Percentiles rank a stretch among this genome's conserved stretches.
These are phyloP conservation scores for Begonia fuchsioides DNA, from an alignment of 306 rosid genomes.

Conservation along the genomic window DNA sequence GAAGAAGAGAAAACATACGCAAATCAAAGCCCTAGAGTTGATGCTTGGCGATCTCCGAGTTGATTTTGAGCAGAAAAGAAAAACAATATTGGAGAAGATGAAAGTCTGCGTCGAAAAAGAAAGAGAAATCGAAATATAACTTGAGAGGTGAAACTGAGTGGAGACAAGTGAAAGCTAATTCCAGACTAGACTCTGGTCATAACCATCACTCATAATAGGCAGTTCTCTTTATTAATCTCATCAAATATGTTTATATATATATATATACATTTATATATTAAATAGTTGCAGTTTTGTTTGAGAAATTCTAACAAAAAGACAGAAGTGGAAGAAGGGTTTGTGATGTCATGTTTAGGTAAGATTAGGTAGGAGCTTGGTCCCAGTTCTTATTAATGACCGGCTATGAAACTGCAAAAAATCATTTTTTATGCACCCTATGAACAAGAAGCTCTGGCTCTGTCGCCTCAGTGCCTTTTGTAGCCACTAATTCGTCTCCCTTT, in stretches of 20 bases:
- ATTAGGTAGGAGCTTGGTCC: neutral
- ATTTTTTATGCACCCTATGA: no score
- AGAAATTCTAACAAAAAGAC: neutral
- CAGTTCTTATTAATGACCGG: neutral
- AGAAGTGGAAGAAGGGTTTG: neutral
- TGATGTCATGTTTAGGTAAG: neutral
- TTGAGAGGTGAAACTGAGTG: no score
- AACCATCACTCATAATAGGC: no score
- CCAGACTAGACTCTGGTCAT: no score
- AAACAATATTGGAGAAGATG: neutral
- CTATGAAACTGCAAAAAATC: neutral
- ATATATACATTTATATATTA: neutral
- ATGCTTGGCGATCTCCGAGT: neutral
- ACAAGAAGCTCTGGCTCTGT: no score
- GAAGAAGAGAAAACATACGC: neutral
- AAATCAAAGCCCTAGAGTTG: neutral
- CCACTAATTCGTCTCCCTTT: no score
- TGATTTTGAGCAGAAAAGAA: neutral
- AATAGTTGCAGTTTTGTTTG: no score
- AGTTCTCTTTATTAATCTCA: neutral
- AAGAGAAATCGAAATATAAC: neutral
- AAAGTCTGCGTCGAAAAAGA: neutral
- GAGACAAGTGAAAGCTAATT: no score
- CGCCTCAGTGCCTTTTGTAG: no score
- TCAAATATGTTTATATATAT: neutral